Base-by-base conservation (phyloP, 2,329 filamentous ascomycete species). In the Phyllosticta citriasiana region DNA sequence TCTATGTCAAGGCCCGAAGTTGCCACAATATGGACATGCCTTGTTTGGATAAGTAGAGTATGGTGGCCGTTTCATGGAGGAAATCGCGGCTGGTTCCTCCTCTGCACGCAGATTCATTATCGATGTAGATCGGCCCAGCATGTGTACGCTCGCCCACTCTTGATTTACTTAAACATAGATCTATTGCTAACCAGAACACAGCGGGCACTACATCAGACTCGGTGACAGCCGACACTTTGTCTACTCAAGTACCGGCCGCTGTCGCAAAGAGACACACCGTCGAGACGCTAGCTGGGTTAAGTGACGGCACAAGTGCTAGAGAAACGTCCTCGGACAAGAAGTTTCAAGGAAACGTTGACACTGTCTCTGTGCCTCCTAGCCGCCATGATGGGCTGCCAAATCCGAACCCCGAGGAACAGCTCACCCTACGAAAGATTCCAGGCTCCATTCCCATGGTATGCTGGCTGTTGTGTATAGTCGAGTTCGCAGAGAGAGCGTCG, bases 401-500 rank as follows among this genome's bases (percentile, higher is more conserved):
- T 9, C 78, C 80, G 1, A 82, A 79, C 0, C 73, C 77, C 6
- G 78, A 82, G 54, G 80, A 83, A 65, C 63, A 66, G 2, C 61
- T 60, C 2, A 77, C 73, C 1, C 70, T 84, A 14, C 77, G 79
- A 24, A 79, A 76, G 61, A 75, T 82, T 7, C 73, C 81, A n/a
- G 82, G 76, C 51, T 72, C 66, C 2, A 74, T 86, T 2, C 82
- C 83, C 0, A 62, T 72, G 12, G 73, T 80, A 3, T 78, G 81
- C n/a, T 86, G 82, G 65, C 67, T 81, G 2, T 78, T 86, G 30
- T 85, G 83, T 63, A 65, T 80, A 6, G 82, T 85, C 51, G 84
- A 86, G 64, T 82, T 85, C 63, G 81, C 80, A 60, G 84, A 86
- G 67, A 76, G 84, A 60, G 83, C 82, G 2, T 84, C 82, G 0